Conservation (phyloP, 2,329 filamentous ascomycete genomes). For the Uncinocarpus reesii region DNA sequence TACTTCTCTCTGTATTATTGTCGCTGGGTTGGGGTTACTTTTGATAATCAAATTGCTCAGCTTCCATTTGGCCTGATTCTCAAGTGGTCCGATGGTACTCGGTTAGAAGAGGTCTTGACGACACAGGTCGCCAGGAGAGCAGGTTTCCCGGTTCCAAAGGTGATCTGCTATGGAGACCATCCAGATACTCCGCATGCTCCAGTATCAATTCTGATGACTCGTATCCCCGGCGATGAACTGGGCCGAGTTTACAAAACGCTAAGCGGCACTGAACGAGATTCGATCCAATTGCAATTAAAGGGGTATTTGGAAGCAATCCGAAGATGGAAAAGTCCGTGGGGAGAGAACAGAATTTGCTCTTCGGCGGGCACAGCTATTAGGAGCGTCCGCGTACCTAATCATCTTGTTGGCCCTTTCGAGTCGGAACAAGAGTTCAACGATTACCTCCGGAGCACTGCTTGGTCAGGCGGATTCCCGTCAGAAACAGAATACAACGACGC, state of each 20-base stretch:
- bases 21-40: slow-evolving; percentile 23
- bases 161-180: slow-evolving; percentile 24
- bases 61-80: slow-evolving; percentile 32
- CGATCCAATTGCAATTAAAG: slow-evolving; percentile 25
- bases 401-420: slow-evolving; percentile 28
- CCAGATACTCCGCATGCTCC: slow-evolving; percentile 24
- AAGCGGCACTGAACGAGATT: slow-evolving; percentile 22
- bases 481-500: slow-evolving; percentile 22
- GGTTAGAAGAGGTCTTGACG: slow-evolving; percentile 26
- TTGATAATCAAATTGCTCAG: slow-evolving; percentile 27
- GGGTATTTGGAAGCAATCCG: slow-evolving; percentile 29
- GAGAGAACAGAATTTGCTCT: slow-evolving; percentile 24
- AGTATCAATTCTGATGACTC: slow-evolving; percentile 33
- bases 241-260: slow-evolving; percentile 25
- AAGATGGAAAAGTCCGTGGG: slow-evolving; percentile 24
- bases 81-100: slow-evolving; percentile 32
- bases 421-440: slow-evolving; percentile 24
- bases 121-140: slow-evolving; percentile 26
- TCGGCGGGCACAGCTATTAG: slow-evolving; percentile 24
- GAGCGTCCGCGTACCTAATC: slow-evolving; percentile 27
- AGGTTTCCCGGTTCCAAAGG: slow-evolving; percentile 26
- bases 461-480: slow-evolving; percentile 23
- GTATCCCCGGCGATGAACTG: slow-evolving; percentile 28
- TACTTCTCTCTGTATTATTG: slow-evolving; percentile 21
- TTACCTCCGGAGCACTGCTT: slow-evolving; percentile 24